phyloP scores from a whole-genome alignment of 352 stramenopile genomes.

The Globisporangium nunn region DNA sequence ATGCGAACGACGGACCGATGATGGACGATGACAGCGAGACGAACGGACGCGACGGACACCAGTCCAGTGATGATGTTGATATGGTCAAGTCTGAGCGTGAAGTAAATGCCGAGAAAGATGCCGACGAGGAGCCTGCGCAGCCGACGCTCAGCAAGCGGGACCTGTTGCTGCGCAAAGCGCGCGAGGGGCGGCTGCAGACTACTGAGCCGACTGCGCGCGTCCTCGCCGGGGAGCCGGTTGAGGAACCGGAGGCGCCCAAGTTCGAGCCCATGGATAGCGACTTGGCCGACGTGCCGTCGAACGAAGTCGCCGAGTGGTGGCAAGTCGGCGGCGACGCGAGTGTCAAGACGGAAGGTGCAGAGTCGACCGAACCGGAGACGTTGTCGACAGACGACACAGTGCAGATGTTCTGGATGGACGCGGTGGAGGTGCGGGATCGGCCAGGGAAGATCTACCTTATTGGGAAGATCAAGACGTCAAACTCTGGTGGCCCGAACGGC shows the following conservation, averaged over 20 bases:
- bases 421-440: conserved; percentile 90
- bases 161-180: conserved; percentile 61
- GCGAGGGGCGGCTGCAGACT: conserved; percentile 48
- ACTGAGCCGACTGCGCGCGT: conserved; percentile 52
- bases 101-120: conserved; percentile 3
- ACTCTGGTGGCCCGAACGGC: conserved; percentile 17
- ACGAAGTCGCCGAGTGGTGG: conserved; percentile 86
- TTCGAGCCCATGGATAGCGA: neutral
- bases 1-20: conserved; percentile 6
- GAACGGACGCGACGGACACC: neutral
- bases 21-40: conserved; percentile 15
- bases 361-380: conserved; percentile 21
- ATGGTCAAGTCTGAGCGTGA: conserved; percentile 17
- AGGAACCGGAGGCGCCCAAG: conserved; percentile 15
- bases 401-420: conserved; percentile 97
- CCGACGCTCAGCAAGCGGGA: conserved; percentile 66
- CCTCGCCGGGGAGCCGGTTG: conserved; percentile 28
- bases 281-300: conserved; percentile 61
- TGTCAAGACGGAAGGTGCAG: conserved; percentile 17
- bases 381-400: conserved; percentile 59
- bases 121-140: conserved; percentile 7
- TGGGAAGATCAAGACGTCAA: conserved; percentile 88
- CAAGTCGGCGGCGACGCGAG: conserved; percentile 27
- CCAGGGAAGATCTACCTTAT: conserved; percentile 96
- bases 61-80: conserved; percentile 1